A percentile compares a stretch with the other conserved stretches of the same genome.
Conservation (phyloP, 257 asterid genomes). For the Cynanchum wilfordii region DNA sequence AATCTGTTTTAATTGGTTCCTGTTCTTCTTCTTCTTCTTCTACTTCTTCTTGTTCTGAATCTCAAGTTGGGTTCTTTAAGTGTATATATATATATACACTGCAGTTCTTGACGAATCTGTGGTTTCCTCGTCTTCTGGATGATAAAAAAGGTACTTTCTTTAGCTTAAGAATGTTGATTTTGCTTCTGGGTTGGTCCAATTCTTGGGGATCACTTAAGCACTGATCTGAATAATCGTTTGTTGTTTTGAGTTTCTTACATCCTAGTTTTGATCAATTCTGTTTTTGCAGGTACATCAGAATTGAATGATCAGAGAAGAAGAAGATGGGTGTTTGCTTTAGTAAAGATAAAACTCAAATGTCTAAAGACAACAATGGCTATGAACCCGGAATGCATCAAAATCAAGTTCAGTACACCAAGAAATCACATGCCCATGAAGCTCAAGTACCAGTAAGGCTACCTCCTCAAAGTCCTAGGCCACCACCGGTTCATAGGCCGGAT, state of each 20-base stretch:
- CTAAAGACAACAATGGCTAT: slow-evolving; percentile 19
- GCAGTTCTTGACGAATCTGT: background rate
- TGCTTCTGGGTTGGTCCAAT: slow-evolving; percentile 1
- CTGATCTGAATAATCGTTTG: background rate
- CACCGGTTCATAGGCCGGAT: slow-evolving; percentile 28
- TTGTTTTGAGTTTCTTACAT: background rate
- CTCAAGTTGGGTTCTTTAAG: background rate
- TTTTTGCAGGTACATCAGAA: background rate
- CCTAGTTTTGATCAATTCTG: background rate
- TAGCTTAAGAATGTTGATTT: background rate
- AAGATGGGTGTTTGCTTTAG: slow-evolving; percentile 30
- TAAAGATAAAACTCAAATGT: slow-evolving; percentile 13
- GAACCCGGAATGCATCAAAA: slow-evolving; percentile 25
- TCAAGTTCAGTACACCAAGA: slow-evolving; percentile 46
- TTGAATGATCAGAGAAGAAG: slow-evolving; percentile 10
- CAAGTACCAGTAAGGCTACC: slow-evolving; percentile 32
- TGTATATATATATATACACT: too few relatives aligned
- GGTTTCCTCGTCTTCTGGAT: background rate
- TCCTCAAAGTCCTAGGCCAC: slow-evolving; percentile 35
- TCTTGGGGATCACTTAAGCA: background rate
- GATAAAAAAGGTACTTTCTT: background rate
- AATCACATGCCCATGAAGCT: slow-evolving; percentile 52
- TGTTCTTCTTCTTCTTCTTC: background rate
- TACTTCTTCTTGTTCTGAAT: background rate
- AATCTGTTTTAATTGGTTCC: background rate